Conservation (phyloP, 2,329 filamentous ascomycete species). For the Talaromyces sp. region DNA sequence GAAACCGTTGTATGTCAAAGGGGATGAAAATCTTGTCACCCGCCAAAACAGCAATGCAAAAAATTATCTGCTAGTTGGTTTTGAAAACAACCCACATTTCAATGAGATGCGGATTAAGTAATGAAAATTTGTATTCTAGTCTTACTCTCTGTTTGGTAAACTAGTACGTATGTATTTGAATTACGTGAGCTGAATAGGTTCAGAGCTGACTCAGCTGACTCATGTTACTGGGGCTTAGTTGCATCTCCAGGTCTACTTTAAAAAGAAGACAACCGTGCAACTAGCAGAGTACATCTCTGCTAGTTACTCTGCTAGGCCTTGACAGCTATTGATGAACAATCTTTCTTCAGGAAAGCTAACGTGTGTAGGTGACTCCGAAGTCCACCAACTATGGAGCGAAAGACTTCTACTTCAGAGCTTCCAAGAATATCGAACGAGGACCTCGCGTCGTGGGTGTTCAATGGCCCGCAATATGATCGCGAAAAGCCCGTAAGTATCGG, state of each 20-base stretch:
- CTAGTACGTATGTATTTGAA: background rate
- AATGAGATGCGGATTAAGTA: background rate
- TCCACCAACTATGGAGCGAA: background rate
- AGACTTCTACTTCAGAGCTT: background rate
- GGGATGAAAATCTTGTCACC: background rate
- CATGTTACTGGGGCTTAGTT: background rate
- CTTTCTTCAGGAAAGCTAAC: background rate
- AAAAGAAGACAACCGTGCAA: background rate
- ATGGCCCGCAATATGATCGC: background rate
- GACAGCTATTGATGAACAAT: background rate
- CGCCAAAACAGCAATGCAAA: background rate
- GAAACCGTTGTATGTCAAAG: background rate
- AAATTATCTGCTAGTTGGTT: background rate
- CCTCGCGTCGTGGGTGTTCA: background rate
- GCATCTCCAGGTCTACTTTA: background rate
- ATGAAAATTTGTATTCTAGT: too few relatives aligned
- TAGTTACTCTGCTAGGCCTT: background rate
- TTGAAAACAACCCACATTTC: background rate
- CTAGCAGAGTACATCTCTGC: constrained; percentile 1
- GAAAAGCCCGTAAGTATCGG: background rate
- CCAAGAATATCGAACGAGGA: background rate
- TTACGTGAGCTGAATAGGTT: background rate
- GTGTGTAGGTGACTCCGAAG: background rate
- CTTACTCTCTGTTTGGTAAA: background rate
- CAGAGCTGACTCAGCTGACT: background rate